Evolutionary conservation across 257 asterid species (phyloP), one percentile per base, ranked within the genome.

Genomic region (Mentha longifolia): DNA sequence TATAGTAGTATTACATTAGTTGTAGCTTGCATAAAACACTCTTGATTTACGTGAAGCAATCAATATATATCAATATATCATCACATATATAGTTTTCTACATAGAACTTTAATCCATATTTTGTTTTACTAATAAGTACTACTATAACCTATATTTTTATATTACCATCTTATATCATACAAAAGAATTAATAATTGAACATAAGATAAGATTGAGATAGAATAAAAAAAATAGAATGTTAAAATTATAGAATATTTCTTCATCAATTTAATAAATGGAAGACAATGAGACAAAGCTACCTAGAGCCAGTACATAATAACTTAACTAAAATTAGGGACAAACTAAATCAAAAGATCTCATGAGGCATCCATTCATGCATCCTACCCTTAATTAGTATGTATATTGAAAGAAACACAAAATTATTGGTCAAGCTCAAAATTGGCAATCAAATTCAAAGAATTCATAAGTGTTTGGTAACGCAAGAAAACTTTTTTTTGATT

Each of bases 381-480:
- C 71, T n/a, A 63, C 58, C 56, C 15, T 13, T 17, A 22, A 22
- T 33, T 56, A 57, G 9, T 37, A 20, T 63, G 9, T 37, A 20
- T 63, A 49, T 19, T 14, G 42, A 22, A 41, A 10, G 35, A 41
- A n/a, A n/a, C 49, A 15, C 33, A 13, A 0, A 61, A 61, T 25
- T 57, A 15, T 57, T 56, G 31, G 17, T 52, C 74, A 56, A 69
- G 46, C 31, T 57, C 2, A 22, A 22, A 22, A 22, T 22, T 22
- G 25, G 25, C 25, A 22, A 22, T 22, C 47, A 57, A 52, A 25
- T 73, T 63, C 77, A 54, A 73, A 52, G 35, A 63, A 73, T 55
- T n/a, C 39, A 15, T 4, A 17, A 47, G 41, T 3, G 69, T 63
- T 72, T 39, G 57, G 77, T 13, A 54, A 25, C 39, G 50, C 65